phyloP scores from a whole-genome alignment of 257 asterid species.

The Avicennia marina region DNA sequence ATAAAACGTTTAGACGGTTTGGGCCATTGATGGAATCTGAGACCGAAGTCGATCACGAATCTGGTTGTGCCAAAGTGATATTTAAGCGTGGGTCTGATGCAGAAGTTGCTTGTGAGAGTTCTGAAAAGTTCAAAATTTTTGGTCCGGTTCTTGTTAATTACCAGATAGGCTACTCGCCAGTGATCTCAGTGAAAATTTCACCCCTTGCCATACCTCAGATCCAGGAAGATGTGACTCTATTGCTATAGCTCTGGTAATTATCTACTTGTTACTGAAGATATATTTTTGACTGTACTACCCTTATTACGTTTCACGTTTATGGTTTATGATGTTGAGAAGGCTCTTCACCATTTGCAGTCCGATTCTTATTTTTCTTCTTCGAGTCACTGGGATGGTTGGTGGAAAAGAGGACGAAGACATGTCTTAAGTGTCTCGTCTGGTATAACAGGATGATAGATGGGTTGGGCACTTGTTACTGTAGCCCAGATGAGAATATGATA shows the following conservation, averaged over 20 bases:
- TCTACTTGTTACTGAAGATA: too few species aligned
- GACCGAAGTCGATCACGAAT: conserved; percentile 68
- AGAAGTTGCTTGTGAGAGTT: conserved; percentile 80
- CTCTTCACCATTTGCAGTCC: too few species aligned
- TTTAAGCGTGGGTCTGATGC: conserved; percentile 90
- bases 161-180: conserved; percentile 70
- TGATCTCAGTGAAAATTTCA: conserved; percentile 45
- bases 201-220: conserved; percentile 43
- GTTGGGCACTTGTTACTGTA: too few species aligned
- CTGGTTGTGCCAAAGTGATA: conserved; percentile 72
- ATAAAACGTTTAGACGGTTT: conserved; percentile 83
- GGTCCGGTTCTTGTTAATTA: conserved; percentile 71
- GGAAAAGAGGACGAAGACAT: too few species aligned
- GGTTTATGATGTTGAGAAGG: too few species aligned
- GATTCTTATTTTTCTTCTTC: too few species aligned
- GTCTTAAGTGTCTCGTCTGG: too few species aligned
- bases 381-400: too few species aligned
- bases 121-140: conserved; percentile 62
- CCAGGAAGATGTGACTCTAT: conserved; percentile 38
- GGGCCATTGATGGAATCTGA: conserved; percentile 88
- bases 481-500: too few species aligned
- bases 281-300: too few species aligned
- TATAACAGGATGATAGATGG: too few species aligned
- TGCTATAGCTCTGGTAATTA: conserved; percentile 18
- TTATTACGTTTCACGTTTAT: too few species aligned